phyloP scores from a whole-genome alignment of 768 basidiomycete species.

The Calocybe indica region DNA sequence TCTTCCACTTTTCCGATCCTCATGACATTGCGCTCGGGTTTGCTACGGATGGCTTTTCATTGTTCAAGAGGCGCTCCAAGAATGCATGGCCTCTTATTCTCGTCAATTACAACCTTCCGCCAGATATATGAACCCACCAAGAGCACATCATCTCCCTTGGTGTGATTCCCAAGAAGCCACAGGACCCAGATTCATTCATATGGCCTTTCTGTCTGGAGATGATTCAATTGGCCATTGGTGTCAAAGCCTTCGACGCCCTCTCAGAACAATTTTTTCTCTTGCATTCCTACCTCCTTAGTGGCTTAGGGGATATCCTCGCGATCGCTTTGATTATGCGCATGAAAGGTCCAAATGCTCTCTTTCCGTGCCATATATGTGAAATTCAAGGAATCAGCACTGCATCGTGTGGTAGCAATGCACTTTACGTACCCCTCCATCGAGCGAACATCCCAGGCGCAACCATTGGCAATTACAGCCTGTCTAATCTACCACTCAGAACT shows the following conservation, averaged over 20 bases:
- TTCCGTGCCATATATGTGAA: constrained; percentile 28
- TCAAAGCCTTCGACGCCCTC: constrained; percentile 23
- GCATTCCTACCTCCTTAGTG: constrained; percentile 12
- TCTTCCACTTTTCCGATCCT: constrained; percentile 26
- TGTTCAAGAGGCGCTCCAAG: constrained; percentile 20
- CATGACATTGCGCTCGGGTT: constrained; percentile 33
- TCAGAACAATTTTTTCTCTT: constrained; percentile 9
- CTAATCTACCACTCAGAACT: constrained; percentile 20
- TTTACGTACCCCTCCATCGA: constrained; percentile 20
- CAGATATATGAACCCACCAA: constrained; percentile 23
- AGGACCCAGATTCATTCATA: constrained; percentile 31
- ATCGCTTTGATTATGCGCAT: constrained; percentile 21
- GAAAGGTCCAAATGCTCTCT: constrained; percentile 36
- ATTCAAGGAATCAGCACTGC: constrained; percentile 21
- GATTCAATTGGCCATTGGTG: constrained; percentile 22
- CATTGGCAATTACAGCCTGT: constrained; percentile 8
- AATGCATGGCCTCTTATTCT: constrained; percentile 34
- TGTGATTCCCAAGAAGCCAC: constrained; percentile 31
- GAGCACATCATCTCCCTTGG: constrained; percentile 28
- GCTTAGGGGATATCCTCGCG: constrained; percentile 15
- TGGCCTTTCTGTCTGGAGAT: constrained; percentile 29
- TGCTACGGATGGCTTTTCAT: constrained; percentile 31
- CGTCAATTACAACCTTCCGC: constrained; percentile 23
- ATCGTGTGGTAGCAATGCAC: background rate
- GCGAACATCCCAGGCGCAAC: constrained; percentile 8